Evolutionary conservation across 2,329 filamentous ascomycete species (phyloP).

Genomic region (Penicillium sp.): DNA sequence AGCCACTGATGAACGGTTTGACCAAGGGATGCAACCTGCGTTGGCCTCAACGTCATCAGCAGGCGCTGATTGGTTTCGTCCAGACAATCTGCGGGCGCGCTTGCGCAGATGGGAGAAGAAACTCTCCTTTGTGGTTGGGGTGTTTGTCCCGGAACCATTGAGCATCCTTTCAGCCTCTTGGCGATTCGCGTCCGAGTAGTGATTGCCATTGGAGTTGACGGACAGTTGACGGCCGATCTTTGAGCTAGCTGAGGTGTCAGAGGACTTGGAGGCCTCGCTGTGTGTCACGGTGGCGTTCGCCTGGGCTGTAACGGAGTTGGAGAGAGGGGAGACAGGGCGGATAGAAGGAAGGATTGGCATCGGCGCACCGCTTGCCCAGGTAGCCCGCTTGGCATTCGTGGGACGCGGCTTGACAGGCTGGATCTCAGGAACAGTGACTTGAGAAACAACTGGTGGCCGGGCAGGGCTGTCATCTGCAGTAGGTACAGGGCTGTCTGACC

Average conservation of each 20-base stretch:
- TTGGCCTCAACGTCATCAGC: slow-evolving; percentile 90
- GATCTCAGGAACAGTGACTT: slow-evolving; percentile 42
- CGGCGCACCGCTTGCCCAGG: slow-evolving; percentile 84
- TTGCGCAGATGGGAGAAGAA: slow-evolving; percentile 98
- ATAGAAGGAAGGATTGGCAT: slow-evolving; percentile 97
- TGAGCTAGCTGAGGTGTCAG: slow-evolving; percentile 54
- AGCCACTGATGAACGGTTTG: slow-evolving; percentile 78
- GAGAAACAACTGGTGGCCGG: slow-evolving; percentile 46
- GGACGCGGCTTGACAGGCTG: slow-evolving; percentile 54
- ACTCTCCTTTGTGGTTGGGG: slow-evolving; percentile 81
- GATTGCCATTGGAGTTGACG: slow-evolving; percentile 84
- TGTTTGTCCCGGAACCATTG: slow-evolving; percentile 73
- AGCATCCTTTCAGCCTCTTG: slow-evolving; percentile 89
- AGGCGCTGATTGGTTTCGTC: slow-evolving; percentile 80
- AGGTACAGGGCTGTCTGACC: slow-evolving; percentile 67
- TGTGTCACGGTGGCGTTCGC: slow-evolving; percentile 65
- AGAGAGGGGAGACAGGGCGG: slow-evolving; percentile 91
- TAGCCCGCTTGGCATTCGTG: slow-evolving; percentile 74
- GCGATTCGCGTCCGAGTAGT: slow-evolving; percentile 85
- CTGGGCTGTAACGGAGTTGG: slow-evolving; percentile 86
- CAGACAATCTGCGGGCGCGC: slow-evolving; percentile 85
- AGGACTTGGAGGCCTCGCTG: slow-evolving; percentile 45
- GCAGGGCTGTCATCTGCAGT: slow-evolving; percentile 43
- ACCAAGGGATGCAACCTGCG: slow-evolving; percentile 86
- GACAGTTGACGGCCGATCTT: slow-evolving; percentile 96